Percentiles rank a stretch among this genome's conserved stretches.
These are phyloP conservation scores for Trichoderma oligosporum DNA, from an alignment of 2,329 filamentous ascomycete species.

Conservation along the genomic window DNA sequence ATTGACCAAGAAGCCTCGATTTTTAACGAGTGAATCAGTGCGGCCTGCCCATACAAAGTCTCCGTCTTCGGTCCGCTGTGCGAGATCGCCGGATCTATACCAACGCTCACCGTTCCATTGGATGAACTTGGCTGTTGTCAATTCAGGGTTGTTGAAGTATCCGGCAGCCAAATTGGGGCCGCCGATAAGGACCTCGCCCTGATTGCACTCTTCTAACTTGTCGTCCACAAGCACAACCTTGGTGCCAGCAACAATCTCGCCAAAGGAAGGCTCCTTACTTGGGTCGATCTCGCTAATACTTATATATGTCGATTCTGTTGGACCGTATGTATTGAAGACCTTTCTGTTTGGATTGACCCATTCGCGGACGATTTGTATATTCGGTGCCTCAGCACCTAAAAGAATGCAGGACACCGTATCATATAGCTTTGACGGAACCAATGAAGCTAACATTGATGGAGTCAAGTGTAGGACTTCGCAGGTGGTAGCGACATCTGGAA, in stretches of 20 bases:
- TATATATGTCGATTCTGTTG: not conserved
- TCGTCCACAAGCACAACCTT: too few relatives aligned
- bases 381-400: too few relatives aligned
- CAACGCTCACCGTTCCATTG: not conserved
- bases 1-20: not conserved
- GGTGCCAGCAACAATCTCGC: too few relatives aligned
- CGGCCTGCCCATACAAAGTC: not conserved
- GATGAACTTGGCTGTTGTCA: not conserved
- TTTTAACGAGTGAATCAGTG: conserved; percentile 1
- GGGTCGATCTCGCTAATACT: not conserved
- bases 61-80: not conserved
- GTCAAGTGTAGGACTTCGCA: not conserved
- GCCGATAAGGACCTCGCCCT: not conserved
- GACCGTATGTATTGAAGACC: not conserved
- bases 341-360: not conserved
- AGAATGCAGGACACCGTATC: too few relatives aligned
- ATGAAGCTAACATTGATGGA: not conserved
- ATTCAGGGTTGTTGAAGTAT: not conserved
- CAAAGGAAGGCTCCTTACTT: not conserved
- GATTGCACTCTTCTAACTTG: too few relatives aligned
- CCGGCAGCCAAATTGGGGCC: not conserved
- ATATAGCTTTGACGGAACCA: too few relatives aligned
- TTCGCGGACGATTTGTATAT: not conserved
- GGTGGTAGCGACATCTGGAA: not conserved
- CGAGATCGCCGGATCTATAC: not conserved